Base-by-base conservation (phyloP, 495 filamentous ascomycete species). In the Aspergillus egyptiacus region DNA sequence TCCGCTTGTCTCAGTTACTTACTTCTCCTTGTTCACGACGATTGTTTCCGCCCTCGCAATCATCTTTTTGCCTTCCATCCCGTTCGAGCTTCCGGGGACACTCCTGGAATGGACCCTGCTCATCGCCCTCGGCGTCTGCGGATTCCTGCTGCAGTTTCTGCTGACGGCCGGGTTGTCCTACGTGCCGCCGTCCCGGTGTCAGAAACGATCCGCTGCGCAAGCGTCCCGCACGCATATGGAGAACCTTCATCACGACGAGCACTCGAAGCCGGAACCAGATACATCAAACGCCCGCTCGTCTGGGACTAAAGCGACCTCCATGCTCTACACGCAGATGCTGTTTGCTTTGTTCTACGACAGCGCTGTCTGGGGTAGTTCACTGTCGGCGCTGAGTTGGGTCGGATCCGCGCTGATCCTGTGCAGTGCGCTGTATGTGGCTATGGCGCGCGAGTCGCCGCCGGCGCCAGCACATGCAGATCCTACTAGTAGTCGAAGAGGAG, bases 261-360 rank as follows among this genome's bases (percentile, higher is more conserved):
- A 36, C 18, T 32, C 31, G 1, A 47, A 53, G 30, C 2, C 27
- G 28, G 28, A 48, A 48, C 24, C 34, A 52, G 32, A 39, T 5
- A 36, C 17, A 69, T 67, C 23, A 36, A 27, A 34, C 54, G 4
- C 50, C 51, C 37, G 41, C 41, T 44, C 41, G 15, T 57, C 58
- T 46, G 80, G 81, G 6, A 81, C 82, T 17, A 75, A 86, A 18
- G 90, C 90, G 2, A 94, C 86, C 5, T 88, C 85, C 17, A 95
- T 96, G 88, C 72, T 88, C 3, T 97, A 95, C 60, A 88, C 82
- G 35, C 86, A 94, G 63, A 91, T 97, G 86, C 62, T 97, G 28
- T 96, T 95, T 62, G 91, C 91, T 9, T 70, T 95, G 13, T 78
- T 77, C 11, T 90, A 89, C 59, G 91, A 97, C 61, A 80, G 81